Percentiles rank a stretch among this genome's conserved stretches.
phyloP scores from a whole-genome alignment of 108 stramenopile species.

The Epithemia pelagica region DNA sequence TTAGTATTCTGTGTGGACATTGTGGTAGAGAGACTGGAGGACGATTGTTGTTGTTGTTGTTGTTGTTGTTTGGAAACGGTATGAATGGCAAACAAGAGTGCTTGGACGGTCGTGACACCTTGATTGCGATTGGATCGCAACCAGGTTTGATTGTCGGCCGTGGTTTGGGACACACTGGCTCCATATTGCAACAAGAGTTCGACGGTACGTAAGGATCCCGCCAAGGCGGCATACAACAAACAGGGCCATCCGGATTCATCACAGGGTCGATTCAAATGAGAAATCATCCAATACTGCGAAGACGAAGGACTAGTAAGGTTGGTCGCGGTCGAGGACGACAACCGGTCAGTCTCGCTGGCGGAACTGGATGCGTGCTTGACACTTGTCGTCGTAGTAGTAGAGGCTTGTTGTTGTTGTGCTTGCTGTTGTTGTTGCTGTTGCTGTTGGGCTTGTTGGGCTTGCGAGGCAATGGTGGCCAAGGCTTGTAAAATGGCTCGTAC shows the following conservation, averaged over 20 bases:
- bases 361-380: not conserved
- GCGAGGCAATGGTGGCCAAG: not conserved
- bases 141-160: constrained; percentile 52
- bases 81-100: not conserved
- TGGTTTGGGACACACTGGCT: constrained; percentile 25
- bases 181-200: constrained; percentile 53
- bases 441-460: not conserved
- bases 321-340: not conserved
- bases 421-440: not conserved
- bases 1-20: not conserved
- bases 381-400: not conserved
- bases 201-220: constrained; percentile 47
- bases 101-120: not conserved
- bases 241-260: constrained; percentile 74
- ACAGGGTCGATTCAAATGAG: constrained; percentile 38
- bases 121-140: not conserved
- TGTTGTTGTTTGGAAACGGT: not conserved
- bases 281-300: not conserved
- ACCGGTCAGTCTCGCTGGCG: not conserved
- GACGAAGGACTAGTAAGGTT: not conserved
- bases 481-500: not conserved
- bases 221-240: constrained; percentile 68
- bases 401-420: not conserved
- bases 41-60: not conserved
- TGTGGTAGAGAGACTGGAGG: not conserved